These are phyloP conservation scores for Microsporum audouinii DNA, from an alignment of 2,329 filamentous ascomycete species.

Conservation along the genomic window DNA sequence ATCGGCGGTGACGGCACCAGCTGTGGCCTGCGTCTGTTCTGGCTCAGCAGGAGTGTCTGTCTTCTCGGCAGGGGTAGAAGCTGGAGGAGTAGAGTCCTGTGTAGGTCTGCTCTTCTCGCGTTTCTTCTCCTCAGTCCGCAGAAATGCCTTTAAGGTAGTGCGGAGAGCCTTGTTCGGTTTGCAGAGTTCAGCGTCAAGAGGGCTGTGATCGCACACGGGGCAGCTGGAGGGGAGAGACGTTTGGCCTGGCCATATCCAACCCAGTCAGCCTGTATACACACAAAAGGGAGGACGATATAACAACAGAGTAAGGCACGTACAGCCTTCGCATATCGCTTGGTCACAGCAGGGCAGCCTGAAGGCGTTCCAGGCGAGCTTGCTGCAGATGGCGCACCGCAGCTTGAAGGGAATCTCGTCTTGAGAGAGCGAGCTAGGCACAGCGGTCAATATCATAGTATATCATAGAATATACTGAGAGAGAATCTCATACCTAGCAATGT, in stretches of 20 bases:
- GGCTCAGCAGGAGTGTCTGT: neutral
- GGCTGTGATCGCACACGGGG: constrained; percentile 85
- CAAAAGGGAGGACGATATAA: neutral
- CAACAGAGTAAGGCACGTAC: constrained; percentile 43
- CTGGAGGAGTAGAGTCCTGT: constrained; percentile 24
- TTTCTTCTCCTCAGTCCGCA: constrained; percentile 86
- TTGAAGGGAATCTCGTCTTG: constrained; percentile 90
- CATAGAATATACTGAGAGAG: neutral
- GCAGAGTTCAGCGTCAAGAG: constrained; percentile 74
- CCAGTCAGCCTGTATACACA: constrained; percentile 8
- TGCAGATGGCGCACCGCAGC: constrained; percentile 87
- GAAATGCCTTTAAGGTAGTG: constrained; percentile 80
- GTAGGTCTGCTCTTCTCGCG: constrained; percentile 51
- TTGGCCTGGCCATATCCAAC: constrained; percentile 47
- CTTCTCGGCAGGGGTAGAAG: constrained; percentile 7
- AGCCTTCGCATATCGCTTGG: constrained; percentile 81
- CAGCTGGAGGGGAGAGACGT: constrained; percentile 64
- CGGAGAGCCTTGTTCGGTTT: constrained; percentile 82
- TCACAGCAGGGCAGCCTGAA: constrained; percentile 91
- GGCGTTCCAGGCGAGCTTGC: constrained; percentile 78
- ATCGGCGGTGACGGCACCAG: neutral
- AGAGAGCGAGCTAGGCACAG: constrained; percentile 51
- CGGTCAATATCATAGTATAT: neutral
- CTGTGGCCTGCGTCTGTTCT: neutral
- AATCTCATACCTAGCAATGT: constrained; percentile 30